Percentiles rank a stretch among this genome's conserved stretches.
Evolutionary conservation across 768 basidiomycete genomes (phyloP).

Genomic region (Agrocybe chaxingu): DNA sequence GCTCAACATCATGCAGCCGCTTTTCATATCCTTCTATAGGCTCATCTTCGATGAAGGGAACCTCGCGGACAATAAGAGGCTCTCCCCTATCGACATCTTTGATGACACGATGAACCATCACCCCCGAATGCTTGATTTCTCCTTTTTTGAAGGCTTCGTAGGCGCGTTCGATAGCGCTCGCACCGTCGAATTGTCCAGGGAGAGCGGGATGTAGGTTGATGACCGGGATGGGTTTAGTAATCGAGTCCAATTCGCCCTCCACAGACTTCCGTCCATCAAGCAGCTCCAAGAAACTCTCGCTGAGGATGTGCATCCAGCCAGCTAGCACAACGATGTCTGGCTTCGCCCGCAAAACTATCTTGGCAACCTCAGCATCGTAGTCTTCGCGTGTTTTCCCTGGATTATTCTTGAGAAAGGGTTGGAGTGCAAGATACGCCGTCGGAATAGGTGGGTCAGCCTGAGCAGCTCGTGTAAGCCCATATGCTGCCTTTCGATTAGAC

Average conservation of each 20-base stretch:
- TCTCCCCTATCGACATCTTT: slow-evolving; percentile 92
- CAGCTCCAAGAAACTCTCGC: slow-evolving; percentile 73
- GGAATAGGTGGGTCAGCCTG: slow-evolving; percentile 73
- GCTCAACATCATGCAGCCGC: slow-evolving; percentile 80
- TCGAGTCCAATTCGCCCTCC: slow-evolving; percentile 30
- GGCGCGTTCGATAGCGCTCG: slow-evolving; percentile 86
- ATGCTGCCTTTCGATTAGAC: slow-evolving; percentile 90
- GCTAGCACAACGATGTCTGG: slow-evolving; percentile 94
- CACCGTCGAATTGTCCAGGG: slow-evolving; percentile 94
- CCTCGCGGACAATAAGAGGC: slow-evolving; percentile 77
- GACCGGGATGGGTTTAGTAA: slow-evolving; percentile 54
- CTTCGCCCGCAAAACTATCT: slow-evolving; percentile 52
- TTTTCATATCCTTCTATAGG: slow-evolving; percentile 67
- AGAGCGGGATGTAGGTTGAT: slow-evolving; percentile 97
- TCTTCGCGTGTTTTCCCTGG: slow-evolving; percentile 74
- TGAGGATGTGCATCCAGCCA: slow-evolving; percentile 98
- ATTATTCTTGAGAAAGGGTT: slow-evolving; percentile 75
- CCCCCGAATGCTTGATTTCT: slow-evolving; percentile 74
- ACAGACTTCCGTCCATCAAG: slow-evolving; percentile 41
- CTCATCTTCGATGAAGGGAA: slow-evolving; percentile 73
- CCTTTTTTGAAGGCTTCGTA: slow-evolving; percentile 85
- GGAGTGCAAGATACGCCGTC: slow-evolving; percentile 79
- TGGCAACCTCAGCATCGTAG: slow-evolving; percentile 82
- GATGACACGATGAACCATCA: slow-evolving; percentile 93
- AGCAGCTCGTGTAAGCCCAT: slow-evolving; percentile 81